Evolutionary conservation across 257 asterid genomes (phyloP), one percentile per base, ranked within the genome.

Genomic region (Solanum neorickii): DNA sequence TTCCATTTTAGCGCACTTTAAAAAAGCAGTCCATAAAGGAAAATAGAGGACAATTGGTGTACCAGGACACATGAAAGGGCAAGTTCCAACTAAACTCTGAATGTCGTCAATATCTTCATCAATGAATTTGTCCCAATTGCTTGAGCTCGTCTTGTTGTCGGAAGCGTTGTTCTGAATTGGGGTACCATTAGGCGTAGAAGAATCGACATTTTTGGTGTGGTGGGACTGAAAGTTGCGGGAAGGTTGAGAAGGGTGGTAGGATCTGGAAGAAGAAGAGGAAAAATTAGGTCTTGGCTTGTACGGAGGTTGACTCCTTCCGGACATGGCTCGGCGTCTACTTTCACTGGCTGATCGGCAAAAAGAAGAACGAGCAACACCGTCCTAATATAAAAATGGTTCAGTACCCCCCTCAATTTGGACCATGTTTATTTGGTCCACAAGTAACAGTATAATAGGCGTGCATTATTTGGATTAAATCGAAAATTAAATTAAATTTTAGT

Each of bases 11-110:
- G 29, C 18, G 21, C 83, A 41, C 37, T 7, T 2, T 13, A n/a
- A n/a, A n/a, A 78, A 25, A 11, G 39, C 41, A 77, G 37, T 44
- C 27, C 23, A 75, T 59, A 59, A 21, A 8, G 25, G 49, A 88
- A 72, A 59, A 85, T 44, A 41, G 41, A 85, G 10, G 12, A n/a
- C 23, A 49, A 59, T 12, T 39, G 42, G 10, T 20, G 65, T 83
- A 94, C 99, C 98, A 89, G 98, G 98, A 89, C 99, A 97, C 99
- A 94, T 97, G 69, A 92, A 93, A 86, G 92, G 93, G 94, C 99
- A 97, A 88, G 98, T 93, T 86, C 99, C 99, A 56, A 90, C 88
- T 65, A 94, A 86, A 46, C 86, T 91, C 15, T 42, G 84, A 86
- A 86, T 42, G 47, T 88, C 88, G 39, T 89, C 82, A 56, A 72